These are phyloP conservation scores for Nidularia pulvinata DNA, from an alignment of 768 basidiomycete species.

Conservation along the genomic window DNA sequence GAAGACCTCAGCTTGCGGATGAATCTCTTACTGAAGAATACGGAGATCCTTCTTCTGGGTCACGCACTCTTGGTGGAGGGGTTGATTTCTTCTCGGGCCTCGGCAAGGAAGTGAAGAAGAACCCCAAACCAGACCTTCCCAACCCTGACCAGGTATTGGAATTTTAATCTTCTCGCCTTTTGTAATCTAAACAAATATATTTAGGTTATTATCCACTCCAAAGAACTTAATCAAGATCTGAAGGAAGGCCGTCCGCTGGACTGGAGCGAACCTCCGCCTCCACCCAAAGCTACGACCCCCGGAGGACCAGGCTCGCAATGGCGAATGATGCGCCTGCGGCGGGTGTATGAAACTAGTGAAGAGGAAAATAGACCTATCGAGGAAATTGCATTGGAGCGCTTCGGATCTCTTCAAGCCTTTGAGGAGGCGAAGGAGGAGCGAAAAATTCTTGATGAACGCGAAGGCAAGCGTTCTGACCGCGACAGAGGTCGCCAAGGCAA, in stretches of 20 bases:
- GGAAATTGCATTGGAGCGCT: conserved; percentile 86
- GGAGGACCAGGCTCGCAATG: conserved; percentile 94
- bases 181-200: conserved; percentile 7
- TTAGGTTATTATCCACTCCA: conserved; percentile 60
- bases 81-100: conserved; percentile 91
- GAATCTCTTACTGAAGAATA: conserved; percentile 69
- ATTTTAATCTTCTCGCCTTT: background rate
- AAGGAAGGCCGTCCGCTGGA: conserved; percentile 40
- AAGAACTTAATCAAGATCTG: conserved; percentile 63
- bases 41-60: conserved; percentile 43
- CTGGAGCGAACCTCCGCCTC: conserved; percentile 34
- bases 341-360: conserved; percentile 87
- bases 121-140: conserved; percentile 53
- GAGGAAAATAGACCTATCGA: conserved; percentile 77
- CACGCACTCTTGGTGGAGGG: conserved; percentile 51
- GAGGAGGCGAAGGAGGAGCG: conserved; percentile 90
- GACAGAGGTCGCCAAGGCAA: conserved; percentile 30
- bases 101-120: conserved; percentile 74
- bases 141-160: conserved; percentile 69
- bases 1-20: conserved; percentile 24
- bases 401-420: conserved; percentile 83
- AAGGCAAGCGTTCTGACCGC: conserved; percentile 43
- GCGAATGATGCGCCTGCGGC: conserved; percentile 96
- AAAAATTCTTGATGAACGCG: conserved; percentile 81
- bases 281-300: conserved; percentile 56